Evolutionary conservation across 495 filamentous ascomycete species (phyloP), one percentile per base, ranked within the genome.

Genomic region (Penicillium canariense): DNA sequence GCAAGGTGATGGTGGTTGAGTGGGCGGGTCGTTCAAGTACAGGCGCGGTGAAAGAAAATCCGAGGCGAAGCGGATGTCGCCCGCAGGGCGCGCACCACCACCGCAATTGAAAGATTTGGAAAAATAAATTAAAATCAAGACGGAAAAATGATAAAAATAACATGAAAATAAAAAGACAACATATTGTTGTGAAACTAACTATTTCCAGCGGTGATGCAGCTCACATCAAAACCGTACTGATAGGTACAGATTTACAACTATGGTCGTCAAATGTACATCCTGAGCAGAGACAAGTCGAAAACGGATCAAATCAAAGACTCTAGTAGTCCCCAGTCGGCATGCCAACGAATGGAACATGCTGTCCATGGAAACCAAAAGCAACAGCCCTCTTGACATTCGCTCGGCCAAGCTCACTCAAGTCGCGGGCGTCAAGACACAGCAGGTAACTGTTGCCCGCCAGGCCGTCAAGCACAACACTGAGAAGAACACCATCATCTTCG

Each of bases 391-490:
- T 76, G 11, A 86, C 74, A 54, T 83, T 75, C 2, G 88, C 89
- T 7, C 84, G 74, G 0, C 87, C 88, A 48, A 86, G 35, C 68
- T 91, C 89, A 50, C 59, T 71, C 73, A 92, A 75, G 14, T 74
- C 77, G 51, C 61, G 81, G 14, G 89, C 87, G 71, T 90, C 81
- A 27, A 92, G 65, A 49, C 80, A 83, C 18, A 91, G 64, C 44
- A 94, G 67, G 63, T 91, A 92, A 43, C 87, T 90, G 59, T 63
- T 82, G 25, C 78, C 81, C 5, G 61, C 69, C 10, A 56, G 44
- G 0, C 89, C 87, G 65, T 94, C 84, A 10, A 94, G 72, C 2
- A 93, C 81, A 0, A 91, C 82, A 56, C 77, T 87, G 35, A 94
- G 65, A 43, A 92, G 65, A 1, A 90, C 81, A 0, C 89, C 89